Evolutionary conservation across 2,329 filamentous ascomycete species (phyloP), one percentile per base, ranked within the genome.

Genomic region (Daldinia sp.): DNA sequence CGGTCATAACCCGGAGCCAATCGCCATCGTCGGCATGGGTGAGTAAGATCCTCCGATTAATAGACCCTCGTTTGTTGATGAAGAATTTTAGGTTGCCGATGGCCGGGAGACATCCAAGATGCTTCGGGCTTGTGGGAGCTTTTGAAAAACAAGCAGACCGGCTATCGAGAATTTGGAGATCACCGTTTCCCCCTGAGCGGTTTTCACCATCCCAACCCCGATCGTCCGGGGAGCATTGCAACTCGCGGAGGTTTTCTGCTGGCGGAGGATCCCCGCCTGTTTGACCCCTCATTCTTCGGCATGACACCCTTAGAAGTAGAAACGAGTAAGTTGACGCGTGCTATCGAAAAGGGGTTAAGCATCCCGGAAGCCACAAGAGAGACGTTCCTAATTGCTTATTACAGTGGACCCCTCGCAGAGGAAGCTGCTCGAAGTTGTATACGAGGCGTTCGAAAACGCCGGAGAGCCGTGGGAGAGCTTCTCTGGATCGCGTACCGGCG

Each of bases 251-350:
- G 23, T 13, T 51, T 60, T 26, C 35, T 60, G 18, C 12, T 30
- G 44, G 57, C 41, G 28, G 57, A 51, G 15, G 77, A 81, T 44
- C 59, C 76, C 0, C 74, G 72, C 0, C 68, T 68, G 0, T 82
- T 81, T 48, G 81, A 82, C 62, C 78, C 77, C 0, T 65, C 75
- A 0, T 82, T 82, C 68, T 82, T 82, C 60, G 73, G 73, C 0
- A 79, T 81, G 12, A 75, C 74, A 0, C 64, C 72, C 1, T 71
- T 68, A 0, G 79, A 81, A 28, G 74, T 72, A 0, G 73, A 74
- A 42, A 70, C 74, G 1, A 72, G 51, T 54, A 26, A 54, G 51
- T 39, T 39, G 5, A 37, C 10, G 33, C 23, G 4, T 18, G 33
- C 13, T 18, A 12, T 37, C 30, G 10, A n/a, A 23, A 20, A 18